Percentiles rank a stretch among this genome's conserved stretches.
Evolutionary conservation across 805 yeast species (phyloP).

Genomic region (Brettanomyces nanus): DNA sequence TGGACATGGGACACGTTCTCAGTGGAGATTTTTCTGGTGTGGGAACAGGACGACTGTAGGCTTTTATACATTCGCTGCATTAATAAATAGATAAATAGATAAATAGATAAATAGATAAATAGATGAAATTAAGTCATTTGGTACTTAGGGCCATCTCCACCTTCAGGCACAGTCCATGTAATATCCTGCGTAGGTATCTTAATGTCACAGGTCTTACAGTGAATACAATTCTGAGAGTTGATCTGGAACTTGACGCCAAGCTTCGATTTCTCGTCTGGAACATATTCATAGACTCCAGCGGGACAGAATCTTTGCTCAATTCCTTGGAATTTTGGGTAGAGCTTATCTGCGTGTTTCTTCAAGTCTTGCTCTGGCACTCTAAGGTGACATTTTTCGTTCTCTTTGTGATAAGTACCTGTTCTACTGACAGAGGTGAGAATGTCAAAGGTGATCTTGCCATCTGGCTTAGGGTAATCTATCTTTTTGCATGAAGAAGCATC

Average conservation of each 20-base stretch:
- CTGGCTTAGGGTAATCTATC: conserved; percentile 92
- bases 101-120: no score
- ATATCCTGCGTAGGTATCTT: conserved; percentile 94
- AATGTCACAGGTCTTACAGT: conserved; percentile 97
- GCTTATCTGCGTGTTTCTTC: conserved; percentile 53
- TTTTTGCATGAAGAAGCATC: conserved; percentile 59
- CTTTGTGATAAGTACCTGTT: conserved; percentile 94
- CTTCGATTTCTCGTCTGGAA: conserved; percentile 48
- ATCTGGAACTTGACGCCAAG: conserved; percentile 81
- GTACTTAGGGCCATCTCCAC: conserved; percentile 98
- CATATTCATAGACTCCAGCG: conserved; percentile 95
- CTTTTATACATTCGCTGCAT: no score
- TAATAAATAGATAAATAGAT: no score
- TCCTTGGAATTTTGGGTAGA: conserved; percentile 77
- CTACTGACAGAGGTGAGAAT: conserved; percentile 89
- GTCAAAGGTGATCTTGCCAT: conserved; percentile 87
- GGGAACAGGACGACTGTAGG: neutral
- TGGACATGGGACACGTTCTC: conserved; percentile 22
- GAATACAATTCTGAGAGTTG: conserved; percentile 95
- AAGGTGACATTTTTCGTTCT: conserved; percentile 86
- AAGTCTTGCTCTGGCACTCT: conserved; percentile 57
- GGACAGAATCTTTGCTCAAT: conserved; percentile 93
- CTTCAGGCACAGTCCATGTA: conserved; percentile 96
- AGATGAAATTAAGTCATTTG: conserved; percentile 61
- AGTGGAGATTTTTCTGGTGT: conserved; percentile 9